phyloP scores from a whole-genome alignment of 2,329 filamentous ascomycete genomes.

The Colletotrichum navitas region DNA sequence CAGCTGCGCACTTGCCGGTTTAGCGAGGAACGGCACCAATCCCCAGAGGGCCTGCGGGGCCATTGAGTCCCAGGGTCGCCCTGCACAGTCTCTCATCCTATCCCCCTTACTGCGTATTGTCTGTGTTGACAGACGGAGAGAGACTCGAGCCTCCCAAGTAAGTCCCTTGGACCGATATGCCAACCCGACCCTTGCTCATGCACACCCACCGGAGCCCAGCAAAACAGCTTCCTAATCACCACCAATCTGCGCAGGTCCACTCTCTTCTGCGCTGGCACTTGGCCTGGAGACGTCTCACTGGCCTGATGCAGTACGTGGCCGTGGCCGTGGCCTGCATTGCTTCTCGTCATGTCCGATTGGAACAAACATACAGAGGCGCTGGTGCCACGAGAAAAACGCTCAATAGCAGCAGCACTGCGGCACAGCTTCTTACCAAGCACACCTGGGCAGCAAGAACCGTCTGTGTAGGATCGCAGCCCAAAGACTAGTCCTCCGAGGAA shows the following conservation, averaged over 20 bases:
- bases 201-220: conserved; percentile 13
- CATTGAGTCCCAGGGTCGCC: background rate
- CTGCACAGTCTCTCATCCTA: conserved; percentile 3
- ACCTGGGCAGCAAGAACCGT: background rate
- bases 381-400: background rate
- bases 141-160: background rate
- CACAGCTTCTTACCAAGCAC: background rate
- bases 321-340: conserved; percentile 13
- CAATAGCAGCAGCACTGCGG: background rate
- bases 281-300: conserved; percentile 12
- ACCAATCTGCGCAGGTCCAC: conserved; percentile 18
- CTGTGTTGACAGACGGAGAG: background rate
- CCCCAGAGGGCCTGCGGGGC: conserved; percentile 19
- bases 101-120: background rate
- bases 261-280: conserved; percentile 28
- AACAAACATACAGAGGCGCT: conserved; percentile 9
- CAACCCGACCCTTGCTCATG: conserved; percentile 11
- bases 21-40: conserved; percentile 25
- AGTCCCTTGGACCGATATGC: conserved; percentile 21
- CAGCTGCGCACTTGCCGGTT: conserved; percentile 29
- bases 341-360: conserved; percentile 13
- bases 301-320: conserved; percentile 13
- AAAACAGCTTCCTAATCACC: conserved; percentile 1
- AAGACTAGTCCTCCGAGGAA: background rate
- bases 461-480: background rate